Evolutionary conservation across 306 rosid genomes (phyloP), one percentile per base, ranked within the genome.

Genomic region (Vicia sativa): DNA sequence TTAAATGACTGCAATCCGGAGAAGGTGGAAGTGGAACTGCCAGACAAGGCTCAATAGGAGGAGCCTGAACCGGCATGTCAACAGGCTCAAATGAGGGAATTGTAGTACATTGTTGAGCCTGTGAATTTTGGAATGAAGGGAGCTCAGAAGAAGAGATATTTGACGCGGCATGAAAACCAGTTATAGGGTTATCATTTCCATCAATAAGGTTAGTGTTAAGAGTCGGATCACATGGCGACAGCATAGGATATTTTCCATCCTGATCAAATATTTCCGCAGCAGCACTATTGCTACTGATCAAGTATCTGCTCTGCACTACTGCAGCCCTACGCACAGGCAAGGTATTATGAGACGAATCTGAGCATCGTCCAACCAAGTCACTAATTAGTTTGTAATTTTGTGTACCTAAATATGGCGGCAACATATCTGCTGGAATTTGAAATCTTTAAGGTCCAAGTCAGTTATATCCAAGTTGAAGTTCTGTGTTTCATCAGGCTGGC

Each of bases 71-170:
- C 54, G 74, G 72, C 42, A 79, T 70, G 76, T 88, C 89, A 67
- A 76, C 74, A 43, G 89, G 70, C 70, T 91, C 87, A 13, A 79
- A 79, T 15, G 86, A 28, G 31, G 31, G 60, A 21, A 83, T 89
- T 3, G 77, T 81, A n/a, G n/a, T n/a, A n/a, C n/a, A n/a, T n/a
- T n/a, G 71, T 75, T 87, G 95, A 81, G 96, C 66, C 75, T 80
- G 83, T 23, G 76, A 49, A 89, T 79, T 85, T 91, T 89, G 97
- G 97, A 87, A 84, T 89, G 97, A 91, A 91, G 97, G 97, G 97
- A 87, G 95, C 95, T 16, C 64, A 72, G 91, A 89, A 85, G 90
- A 82, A 78, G 84, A 65, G 16, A 8, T 75, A 85, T 85, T 83
- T 87, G 79, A 43, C 62, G 72, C 44, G 87, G 90, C 75, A 77